Evolutionary conservation across 148 eudicot genomes (phyloP).

Genomic region (Pouteria glomerata): DNA sequence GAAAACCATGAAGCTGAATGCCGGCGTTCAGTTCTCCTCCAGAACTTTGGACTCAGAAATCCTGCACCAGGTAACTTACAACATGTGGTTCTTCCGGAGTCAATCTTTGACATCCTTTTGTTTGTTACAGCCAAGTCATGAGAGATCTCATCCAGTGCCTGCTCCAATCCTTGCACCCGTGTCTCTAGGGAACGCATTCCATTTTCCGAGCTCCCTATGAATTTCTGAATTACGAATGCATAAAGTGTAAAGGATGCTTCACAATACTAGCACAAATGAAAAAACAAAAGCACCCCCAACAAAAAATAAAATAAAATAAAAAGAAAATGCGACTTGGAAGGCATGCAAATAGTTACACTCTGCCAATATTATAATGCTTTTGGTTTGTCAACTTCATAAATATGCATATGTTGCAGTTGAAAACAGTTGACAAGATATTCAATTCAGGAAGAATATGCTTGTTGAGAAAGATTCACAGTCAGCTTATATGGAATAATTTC

Average conservation of each 20-base stretch:
- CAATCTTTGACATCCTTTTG: constrained; percentile 52
- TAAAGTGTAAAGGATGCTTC: constrained; percentile 9
- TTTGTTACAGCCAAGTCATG: constrained; percentile 73
- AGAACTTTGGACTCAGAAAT: constrained; percentile 69
- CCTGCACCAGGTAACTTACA: constrained; percentile 78
- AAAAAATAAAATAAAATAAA: neutral
- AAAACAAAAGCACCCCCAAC: too few species aligned
- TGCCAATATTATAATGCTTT: too few species aligned
- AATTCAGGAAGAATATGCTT: neutral
- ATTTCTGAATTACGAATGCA: constrained; percentile 40
- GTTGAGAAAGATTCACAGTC: neutral
- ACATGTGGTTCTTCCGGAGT: constrained; percentile 51
- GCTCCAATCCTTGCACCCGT: constrained; percentile 86
- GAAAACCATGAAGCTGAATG: constrained; percentile 37
- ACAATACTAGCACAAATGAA: neutral
- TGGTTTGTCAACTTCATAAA: too few species aligned
- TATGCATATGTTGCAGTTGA: too few species aligned
- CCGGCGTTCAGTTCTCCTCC: constrained; percentile 56
- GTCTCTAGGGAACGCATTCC: constrained; percentile 78
- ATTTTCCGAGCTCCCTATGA: constrained; percentile 79
- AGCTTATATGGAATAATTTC: neutral
- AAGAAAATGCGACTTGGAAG: neutral
- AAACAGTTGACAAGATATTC: too few species aligned
- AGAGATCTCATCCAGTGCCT: constrained; percentile 78
- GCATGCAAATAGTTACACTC: neutral